phyloP scores from a whole-genome alignment of 352 stramenopile species.

The Phytophthora europaea region DNA sequence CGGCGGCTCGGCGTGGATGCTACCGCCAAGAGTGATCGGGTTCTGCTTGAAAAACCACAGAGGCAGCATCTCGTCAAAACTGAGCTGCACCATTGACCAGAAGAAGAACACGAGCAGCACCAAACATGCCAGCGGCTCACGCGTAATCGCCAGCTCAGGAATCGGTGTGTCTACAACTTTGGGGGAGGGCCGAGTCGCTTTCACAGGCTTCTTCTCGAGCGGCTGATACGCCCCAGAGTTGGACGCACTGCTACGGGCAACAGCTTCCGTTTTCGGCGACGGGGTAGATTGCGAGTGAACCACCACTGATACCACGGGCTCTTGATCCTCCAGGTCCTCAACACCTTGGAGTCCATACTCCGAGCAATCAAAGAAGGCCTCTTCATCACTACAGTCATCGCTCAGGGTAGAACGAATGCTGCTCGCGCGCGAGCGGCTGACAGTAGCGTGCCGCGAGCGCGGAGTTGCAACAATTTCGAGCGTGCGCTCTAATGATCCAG shows the following conservation, averaged over 20 bases:
- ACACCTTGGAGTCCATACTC: constrained; percentile 83
- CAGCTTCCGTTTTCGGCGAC: constrained; percentile 53
- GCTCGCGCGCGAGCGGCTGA: constrained; percentile 39
- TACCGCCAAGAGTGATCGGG: constrained; percentile 46
- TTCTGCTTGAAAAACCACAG: constrained; percentile 87
- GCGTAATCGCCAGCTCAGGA: constrained; percentile 68
- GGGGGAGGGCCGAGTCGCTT: constrained; percentile 26
- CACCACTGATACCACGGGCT: constrained; percentile 77
- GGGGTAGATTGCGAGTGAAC: constrained; percentile 65
- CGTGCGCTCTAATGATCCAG: constrained; percentile 72
- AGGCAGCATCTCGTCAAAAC: constrained; percentile 84
- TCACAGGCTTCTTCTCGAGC: constrained; percentile 41
- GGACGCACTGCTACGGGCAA: constrained; percentile 32
- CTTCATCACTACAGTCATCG: constrained; percentile 77
- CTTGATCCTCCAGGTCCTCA: constrained; percentile 62
- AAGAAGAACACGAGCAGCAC: constrained; percentile 79
- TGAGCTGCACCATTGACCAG: constrained; percentile 76
- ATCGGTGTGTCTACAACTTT: constrained; percentile 31
- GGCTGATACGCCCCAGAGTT: constrained; percentile 32
- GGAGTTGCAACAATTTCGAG: constrained; percentile 76
- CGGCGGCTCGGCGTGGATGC: constrained; percentile 49
- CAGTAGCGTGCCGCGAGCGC: constrained; percentile 27
- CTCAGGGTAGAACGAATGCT: constrained; percentile 44
- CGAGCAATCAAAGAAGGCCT: constrained; percentile 84
- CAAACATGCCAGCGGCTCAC: constrained; percentile 73